Base-by-base conservation (phyloP, 2,329 filamentous ascomycete genomes). In the Lachnellula subtilissima region DNA sequence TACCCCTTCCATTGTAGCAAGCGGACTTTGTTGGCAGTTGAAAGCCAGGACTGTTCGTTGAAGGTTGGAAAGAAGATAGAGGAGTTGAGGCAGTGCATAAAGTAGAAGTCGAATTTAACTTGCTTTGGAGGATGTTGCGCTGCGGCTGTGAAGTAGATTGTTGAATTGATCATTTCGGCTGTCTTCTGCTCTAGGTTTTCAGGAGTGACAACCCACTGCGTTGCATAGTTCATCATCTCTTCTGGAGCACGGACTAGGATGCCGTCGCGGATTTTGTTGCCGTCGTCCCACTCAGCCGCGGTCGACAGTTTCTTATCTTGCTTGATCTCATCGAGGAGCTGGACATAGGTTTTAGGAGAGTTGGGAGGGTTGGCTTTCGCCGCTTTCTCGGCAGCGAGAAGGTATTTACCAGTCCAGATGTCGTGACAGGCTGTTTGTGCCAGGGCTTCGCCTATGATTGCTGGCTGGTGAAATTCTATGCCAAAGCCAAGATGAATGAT, bases 401-500 rank as follows among this genome's bases (percentile, higher is more conserved):
- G 75, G 58, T 86, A 81, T 0, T 70, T 61, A 1, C 72, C 74
- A 1, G 87, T 75, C 70, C 80, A 79, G 45, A 78, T 73, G 6
- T 77, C 73, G 67, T 95, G 89, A 1, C 91, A 82, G 7, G 87
- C 83, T 1, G 87, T 78, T 73, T 95, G 86, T 0, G 91, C 89
- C 17, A 96, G 81, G 1, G 77, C 91, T 72, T 93, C 83, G 5
- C 91, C 89, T 28, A 96, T 78, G 57, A 96, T 84, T 39, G 88
- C 88, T 2, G 89, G 89, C 67, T 96, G 90, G 9, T 80, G 70
- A 75, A 91, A 96, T 69, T 96, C 91, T 37, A 96, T 69, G 4
- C 88, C 91, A 67, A 91, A 96, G 49, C 91, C 88, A 19, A 96
- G 79, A 68, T 96, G 90, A 60, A 96, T 92, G 15, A 94, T 74